A percentile compares a stretch with the other conserved stretches of the same genome.
phyloP scores from a whole-genome alignment of 441 rosid genomes.

The Populus hybrid region DNA sequence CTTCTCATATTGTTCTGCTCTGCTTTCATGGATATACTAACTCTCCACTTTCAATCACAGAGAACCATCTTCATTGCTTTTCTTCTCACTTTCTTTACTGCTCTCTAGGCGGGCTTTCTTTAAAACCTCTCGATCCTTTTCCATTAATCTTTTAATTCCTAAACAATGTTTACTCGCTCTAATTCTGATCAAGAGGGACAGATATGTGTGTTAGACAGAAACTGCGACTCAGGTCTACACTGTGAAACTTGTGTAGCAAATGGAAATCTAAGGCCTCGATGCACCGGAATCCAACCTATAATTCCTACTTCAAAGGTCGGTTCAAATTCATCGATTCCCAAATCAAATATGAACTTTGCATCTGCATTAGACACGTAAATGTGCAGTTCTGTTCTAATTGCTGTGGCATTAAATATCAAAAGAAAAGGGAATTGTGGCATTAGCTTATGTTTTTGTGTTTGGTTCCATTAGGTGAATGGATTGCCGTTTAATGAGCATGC shows the following conservation, averaged over 20 bases:
- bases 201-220: slow-evolving; percentile 50
- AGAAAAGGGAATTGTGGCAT: slow-evolving; percentile 1
- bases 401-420: too few species aligned
- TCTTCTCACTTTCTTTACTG: slow-evolving; percentile 20
- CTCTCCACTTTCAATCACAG: slow-evolving; percentile 13
- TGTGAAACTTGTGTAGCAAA: slow-evolving; percentile 72
- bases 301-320: slow-evolving; percentile 71
- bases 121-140: neutral
- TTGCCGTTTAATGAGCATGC: slow-evolving; percentile 80
- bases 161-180: neutral
- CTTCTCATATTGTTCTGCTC: neutral
- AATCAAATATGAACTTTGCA: neutral
- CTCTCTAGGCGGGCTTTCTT: slow-evolving; percentile 17
- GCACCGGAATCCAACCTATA: slow-evolving; percentile 67
- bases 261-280: slow-evolving; percentile 64
- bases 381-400: too few species aligned
- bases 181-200: slow-evolving; percentile 52
- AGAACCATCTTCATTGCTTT: slow-evolving; percentile 1
- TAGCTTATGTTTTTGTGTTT: slow-evolving; percentile 10
- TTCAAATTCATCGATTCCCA: neutral
- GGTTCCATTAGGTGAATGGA: slow-evolving; percentile 56
- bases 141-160: neutral
- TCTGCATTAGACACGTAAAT: neutral
- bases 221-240: slow-evolving; percentile 68
- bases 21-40: neutral